Conservation (phyloP, 352 stramenopile genomes). For the Phytophthora pinifolia region DNA sequence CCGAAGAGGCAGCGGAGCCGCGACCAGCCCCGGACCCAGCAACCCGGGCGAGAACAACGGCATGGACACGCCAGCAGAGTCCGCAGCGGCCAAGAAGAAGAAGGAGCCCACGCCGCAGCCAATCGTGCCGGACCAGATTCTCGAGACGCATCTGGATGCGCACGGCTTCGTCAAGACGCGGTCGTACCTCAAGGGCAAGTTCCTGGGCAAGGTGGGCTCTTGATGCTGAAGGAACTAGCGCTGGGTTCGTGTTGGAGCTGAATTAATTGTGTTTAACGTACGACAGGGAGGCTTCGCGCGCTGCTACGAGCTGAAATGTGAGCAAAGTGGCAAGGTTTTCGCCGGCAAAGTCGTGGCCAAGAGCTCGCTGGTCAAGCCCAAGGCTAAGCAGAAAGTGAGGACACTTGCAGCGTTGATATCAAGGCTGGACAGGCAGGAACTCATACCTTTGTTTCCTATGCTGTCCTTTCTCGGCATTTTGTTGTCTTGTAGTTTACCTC, state of each 20-base stretch:
- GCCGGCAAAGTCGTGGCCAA: conserved; percentile 99
- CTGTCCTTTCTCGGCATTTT: conserved; percentile 41
- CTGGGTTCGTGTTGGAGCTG: not conserved
- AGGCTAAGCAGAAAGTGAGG: conserved; percentile 95
- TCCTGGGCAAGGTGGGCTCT: conserved; percentile 90
- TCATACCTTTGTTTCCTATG: conserved; percentile 22
- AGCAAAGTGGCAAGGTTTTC: conserved; percentile 93
- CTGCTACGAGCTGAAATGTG: conserved; percentile 95
- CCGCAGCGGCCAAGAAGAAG: conserved; percentile 20
- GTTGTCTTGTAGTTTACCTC: conserved; percentile 77
- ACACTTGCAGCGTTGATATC: not conserved
- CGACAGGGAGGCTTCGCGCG: conserved; percentile 96
- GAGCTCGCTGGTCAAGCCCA: conserved; percentile 95
- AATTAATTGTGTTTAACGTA: conserved; percentile 1
- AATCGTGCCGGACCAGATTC: conserved; percentile 59
- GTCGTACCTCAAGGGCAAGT: conserved; percentile 91
- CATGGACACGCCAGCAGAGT: conserved; percentile 6
- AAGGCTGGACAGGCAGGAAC: conserved; percentile 5
- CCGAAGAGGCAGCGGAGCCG: conserved; percentile 22
- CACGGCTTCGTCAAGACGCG: conserved; percentile 57
- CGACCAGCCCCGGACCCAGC: not conserved
- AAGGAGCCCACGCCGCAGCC: conserved; percentile 42
- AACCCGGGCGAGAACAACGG: conserved; percentile 25
- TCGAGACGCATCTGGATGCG: conserved; percentile 61
- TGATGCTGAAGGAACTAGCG: not conserved